Evolutionary conservation across 768 basidiomycete genomes (phyloP).

Genomic region (Hericium coralloides): DNA sequence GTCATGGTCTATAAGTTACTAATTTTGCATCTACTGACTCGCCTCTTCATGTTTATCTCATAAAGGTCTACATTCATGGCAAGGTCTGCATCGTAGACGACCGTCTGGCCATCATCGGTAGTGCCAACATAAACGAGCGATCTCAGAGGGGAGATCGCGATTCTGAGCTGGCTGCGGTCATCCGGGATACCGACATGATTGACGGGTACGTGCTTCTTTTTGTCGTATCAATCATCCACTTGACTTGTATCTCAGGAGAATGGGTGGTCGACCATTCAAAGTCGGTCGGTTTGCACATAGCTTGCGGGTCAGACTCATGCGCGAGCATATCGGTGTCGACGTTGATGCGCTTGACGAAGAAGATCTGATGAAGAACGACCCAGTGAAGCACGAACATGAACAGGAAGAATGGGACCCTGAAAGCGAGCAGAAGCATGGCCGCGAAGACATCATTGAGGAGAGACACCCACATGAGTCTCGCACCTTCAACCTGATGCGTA

Average conservation of each 20-base stretch:
- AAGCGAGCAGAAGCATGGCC: constrained; percentile 47
- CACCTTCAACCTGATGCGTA: constrained; percentile 14
- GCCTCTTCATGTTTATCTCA: constrained; percentile 9
- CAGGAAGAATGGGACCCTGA: constrained; percentile 70
- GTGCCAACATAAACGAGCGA: constrained; percentile 96
- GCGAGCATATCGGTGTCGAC: constrained; percentile 92
- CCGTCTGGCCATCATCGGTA: constrained; percentile 87
- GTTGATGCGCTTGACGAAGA: constrained; percentile 83
- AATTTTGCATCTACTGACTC: neutral
- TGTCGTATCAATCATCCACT: neutral
- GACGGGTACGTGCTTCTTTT: constrained; percentile 49
- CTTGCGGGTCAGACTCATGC: constrained; percentile 88
- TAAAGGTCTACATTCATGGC: constrained; percentile 80
- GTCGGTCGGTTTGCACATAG: constrained; percentile 97
- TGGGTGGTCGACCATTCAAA: constrained; percentile 92
- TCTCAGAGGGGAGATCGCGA: constrained; percentile 94
- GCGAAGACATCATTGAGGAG: constrained; percentile 31
- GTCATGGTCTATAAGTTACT: constrained; percentile 6
- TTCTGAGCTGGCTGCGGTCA: constrained; percentile 88
- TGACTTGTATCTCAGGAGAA: constrained; percentile 44
- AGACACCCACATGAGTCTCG: constrained; percentile 9
- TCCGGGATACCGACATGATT: constrained; percentile 96
- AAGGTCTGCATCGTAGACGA: constrained; percentile 91
- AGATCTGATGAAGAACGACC: constrained; percentile 48
- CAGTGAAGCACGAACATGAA: constrained; percentile 39